Conservation (phyloP, 1,284 basidiomycete genomes). For the Melampsora americana region DNA sequence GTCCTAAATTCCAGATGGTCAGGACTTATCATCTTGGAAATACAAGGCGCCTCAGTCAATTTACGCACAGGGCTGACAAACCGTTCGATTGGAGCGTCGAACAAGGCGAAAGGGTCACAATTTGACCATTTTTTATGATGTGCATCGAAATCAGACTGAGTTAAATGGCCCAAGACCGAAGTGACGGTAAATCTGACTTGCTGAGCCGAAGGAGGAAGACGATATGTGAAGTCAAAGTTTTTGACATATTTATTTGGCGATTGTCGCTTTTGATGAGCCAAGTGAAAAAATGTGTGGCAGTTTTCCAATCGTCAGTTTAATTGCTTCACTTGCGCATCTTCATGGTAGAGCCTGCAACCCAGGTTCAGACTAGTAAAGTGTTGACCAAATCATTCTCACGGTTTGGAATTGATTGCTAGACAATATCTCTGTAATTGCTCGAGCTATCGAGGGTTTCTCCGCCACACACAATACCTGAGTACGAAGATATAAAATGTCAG, state of each 20-base stretch:
- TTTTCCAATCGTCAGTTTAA: conserved; percentile 8
- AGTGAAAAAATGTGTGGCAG: neutral
- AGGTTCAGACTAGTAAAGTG: conserved; percentile 26
- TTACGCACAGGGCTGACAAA: conserved; percentile 54
- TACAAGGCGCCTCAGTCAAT: neutral
- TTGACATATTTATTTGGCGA: conserved; percentile 72
- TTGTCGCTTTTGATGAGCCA: conserved; percentile 59
- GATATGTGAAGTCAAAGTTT: conserved; percentile 91
- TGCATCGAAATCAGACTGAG: conserved; percentile 68
- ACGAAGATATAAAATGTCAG: too few species aligned
- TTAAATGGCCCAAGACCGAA: conserved; percentile 84
- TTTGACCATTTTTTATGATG: conserved; percentile 74
- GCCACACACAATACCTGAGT: conserved; percentile 73
- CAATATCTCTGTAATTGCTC: conserved; percentile 82
- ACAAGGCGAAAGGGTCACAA: conserved; percentile 81
- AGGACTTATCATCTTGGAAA: neutral
- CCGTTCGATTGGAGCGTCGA: conserved; percentile 74
- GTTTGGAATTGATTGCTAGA: conserved; percentile 74
- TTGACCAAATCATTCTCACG: conserved; percentile 59
- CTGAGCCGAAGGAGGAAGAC: conserved; percentile 61
- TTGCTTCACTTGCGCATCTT: neutral
- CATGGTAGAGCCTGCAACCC: neutral
- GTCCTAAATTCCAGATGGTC: conserved; percentile 55
- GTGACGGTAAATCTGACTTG: conserved; percentile 77
- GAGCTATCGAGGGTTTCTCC: conserved; percentile 96